Conservation (phyloP, 371 early-diverging fungal genomes). For the Rhizopus delemar region DNA sequence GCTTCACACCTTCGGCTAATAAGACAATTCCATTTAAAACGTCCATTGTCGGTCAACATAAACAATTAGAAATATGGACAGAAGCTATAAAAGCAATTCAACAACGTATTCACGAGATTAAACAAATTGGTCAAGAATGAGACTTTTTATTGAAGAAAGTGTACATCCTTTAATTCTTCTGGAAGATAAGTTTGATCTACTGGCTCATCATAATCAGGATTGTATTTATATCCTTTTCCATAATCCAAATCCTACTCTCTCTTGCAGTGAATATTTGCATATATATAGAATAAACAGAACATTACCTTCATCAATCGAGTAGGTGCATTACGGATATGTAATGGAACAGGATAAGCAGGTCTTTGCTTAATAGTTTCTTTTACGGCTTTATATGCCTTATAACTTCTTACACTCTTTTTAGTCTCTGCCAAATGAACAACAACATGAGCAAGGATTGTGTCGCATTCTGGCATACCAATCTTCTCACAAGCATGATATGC, state of each 20-base stretch:
- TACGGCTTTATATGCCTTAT: slow-evolving; percentile 70
- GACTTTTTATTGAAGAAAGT: slow-evolving; percentile 48
- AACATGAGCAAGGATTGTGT: slow-evolving; percentile 79
- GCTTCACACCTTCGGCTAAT: slow-evolving; percentile 36
- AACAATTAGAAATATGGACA: slow-evolving; percentile 49
- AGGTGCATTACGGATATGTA: slow-evolving; percentile 87
- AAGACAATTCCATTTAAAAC: slow-evolving; percentile 47
- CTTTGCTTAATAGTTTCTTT: slow-evolving; percentile 59
- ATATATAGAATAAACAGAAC: background rate
- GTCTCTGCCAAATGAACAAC: slow-evolving; percentile 78
- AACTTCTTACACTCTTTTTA: slow-evolving; percentile 78
- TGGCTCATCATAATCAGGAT: slow-evolving; percentile 74
- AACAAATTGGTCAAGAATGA: slow-evolving; percentile 25
- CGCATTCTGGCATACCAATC: slow-evolving; percentile 93
- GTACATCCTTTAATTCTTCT: slow-evolving; percentile 51
- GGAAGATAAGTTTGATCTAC: slow-evolving; percentile 82
- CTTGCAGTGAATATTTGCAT: background rate
- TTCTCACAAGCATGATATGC: slow-evolving; percentile 81
- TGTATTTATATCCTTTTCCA: slow-evolving; percentile 80
- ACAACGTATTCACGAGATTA: slow-evolving; percentile 38
- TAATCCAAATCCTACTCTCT: slow-evolving; percentile 66
- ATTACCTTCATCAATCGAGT: slow-evolving; percentile 67
- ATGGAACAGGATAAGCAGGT: slow-evolving; percentile 76
- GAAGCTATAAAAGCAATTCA: slow-evolving; percentile 36
- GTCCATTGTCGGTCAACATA: slow-evolving; percentile 40